Evolutionary conservation across 129 eudicot genomes (phyloP).

Genomic region (Lactuca sativa): DNA sequence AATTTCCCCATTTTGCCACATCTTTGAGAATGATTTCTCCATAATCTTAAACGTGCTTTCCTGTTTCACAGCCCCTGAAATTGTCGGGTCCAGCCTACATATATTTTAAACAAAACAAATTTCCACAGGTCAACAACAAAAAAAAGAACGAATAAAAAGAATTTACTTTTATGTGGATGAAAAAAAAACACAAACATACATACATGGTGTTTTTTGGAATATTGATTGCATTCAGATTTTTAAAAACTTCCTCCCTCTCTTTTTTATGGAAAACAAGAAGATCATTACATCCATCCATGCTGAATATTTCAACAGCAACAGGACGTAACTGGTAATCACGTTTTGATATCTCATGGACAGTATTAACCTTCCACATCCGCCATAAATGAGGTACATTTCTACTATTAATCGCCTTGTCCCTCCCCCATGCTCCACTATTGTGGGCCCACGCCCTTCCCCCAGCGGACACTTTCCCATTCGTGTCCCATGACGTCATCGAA

Average conservation of each 20-base stretch:
- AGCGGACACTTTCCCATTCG: slow-evolving; percentile 39
- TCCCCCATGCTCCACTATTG: slow-evolving; percentile 93
- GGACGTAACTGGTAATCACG: slow-evolving; percentile 99
- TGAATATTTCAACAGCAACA: slow-evolving; percentile 91
- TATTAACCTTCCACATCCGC: slow-evolving; percentile 98
- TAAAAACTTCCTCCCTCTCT: slow-evolving; percentile 93
- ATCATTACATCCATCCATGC: slow-evolving; percentile 99
- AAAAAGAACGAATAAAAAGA: neutral
- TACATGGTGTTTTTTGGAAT: slow-evolving; percentile 95
- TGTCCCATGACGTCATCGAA: slow-evolving; percentile 72
- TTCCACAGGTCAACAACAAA: neutral
- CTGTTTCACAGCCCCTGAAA: slow-evolving; percentile 86
- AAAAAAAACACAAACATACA: slow-evolving; percentile 13
- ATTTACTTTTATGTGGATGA: neutral
- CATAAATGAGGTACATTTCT: slow-evolving; percentile 87
- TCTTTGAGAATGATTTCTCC: slow-evolving; percentile 86
- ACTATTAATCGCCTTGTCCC: slow-evolving; percentile 65
- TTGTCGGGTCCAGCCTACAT: slow-evolving; percentile 86
- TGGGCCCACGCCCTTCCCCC: slow-evolving; percentile 96
- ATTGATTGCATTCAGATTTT: slow-evolving; percentile 81
- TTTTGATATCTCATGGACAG: slow-evolving; percentile 89
- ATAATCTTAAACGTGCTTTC: slow-evolving; percentile 83
- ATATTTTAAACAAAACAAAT: neutral
- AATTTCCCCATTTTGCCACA: slow-evolving; percentile 99
- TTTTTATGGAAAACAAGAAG: slow-evolving; percentile 94